Percentiles rank a stretch among this genome's conserved stretches.
phyloP scores from a whole-genome alignment of 192 early-diverging fungal species.

The Podila clonocystis region DNA sequence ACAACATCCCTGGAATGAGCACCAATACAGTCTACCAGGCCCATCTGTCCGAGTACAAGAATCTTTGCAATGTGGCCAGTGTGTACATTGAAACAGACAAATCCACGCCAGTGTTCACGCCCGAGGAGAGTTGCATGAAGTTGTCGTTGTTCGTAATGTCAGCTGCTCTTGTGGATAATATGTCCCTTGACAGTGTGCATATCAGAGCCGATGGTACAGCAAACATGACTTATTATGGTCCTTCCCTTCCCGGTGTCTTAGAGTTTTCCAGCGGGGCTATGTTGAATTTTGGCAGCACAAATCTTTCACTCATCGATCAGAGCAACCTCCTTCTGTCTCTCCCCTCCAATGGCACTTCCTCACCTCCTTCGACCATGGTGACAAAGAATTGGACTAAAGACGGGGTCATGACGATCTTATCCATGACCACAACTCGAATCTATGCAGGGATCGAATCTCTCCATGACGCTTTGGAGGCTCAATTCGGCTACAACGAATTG shows the following conservation, averaged over 20 bases:
- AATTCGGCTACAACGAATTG: background rate
- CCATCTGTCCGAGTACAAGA: background rate
- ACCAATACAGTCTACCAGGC: background rate
- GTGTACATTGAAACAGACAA: background rate
- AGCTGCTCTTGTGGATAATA: background rate
- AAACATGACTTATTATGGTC: background rate
- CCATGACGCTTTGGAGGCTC: background rate
- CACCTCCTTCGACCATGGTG: background rate
- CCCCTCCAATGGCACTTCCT: background rate
- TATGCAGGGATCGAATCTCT: conserved; percentile 3
- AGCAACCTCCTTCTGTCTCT: background rate
- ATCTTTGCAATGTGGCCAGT: background rate
- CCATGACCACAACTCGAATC: conserved; percentile 3
- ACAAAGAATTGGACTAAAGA: background rate
- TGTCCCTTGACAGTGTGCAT: background rate
- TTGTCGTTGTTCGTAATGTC: background rate
- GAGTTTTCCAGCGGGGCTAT: background rate
- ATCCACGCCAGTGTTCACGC: background rate
- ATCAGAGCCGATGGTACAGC: background rate
- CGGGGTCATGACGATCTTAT: background rate
- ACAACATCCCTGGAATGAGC: background rate
- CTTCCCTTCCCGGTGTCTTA: background rate
- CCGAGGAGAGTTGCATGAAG: background rate
- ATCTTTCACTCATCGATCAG: background rate
- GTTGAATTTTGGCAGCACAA: background rate